Evolutionary conservation across 2,329 filamentous ascomycete species (phyloP).

Genomic region (Penicillium vulpinum): DNA sequence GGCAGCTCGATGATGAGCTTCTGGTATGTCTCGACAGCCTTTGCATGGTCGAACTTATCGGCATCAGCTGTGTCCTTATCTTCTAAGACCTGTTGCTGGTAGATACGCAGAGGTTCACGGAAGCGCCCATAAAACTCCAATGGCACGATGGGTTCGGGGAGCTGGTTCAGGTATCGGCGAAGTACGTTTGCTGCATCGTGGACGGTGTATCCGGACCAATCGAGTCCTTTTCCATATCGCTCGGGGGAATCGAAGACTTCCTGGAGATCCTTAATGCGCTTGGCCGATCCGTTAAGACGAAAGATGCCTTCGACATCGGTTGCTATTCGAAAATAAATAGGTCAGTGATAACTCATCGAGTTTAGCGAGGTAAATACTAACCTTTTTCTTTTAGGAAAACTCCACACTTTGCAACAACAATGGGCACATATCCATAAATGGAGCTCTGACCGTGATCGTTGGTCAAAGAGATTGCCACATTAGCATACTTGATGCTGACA

Average conservation of each 20-base stretch:
- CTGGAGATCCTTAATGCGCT: slow-evolving; percentile 96
- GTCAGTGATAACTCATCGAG: slow-evolving; percentile 23
- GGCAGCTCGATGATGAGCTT: slow-evolving; percentile 88
- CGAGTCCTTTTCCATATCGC: slow-evolving; percentile 91
- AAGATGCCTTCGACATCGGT: slow-evolving; percentile 97
- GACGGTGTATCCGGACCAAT: slow-evolving; percentile 97
- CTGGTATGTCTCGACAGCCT: slow-evolving; percentile 81
- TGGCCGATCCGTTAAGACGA: slow-evolving; percentile 90
- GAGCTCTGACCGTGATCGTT: slow-evolving; percentile 92
- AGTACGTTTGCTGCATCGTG: slow-evolving; percentile 98
- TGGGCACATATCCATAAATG: slow-evolving; percentile 97
- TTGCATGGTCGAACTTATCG: slow-evolving; percentile 70
- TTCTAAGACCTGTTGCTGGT: slow-evolving; percentile 70
- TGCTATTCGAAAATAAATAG: slow-evolving; percentile 55
- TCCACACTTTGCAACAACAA: slow-evolving; percentile 96
- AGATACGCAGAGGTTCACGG: slow-evolving; percentile 71
- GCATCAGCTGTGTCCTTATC: slow-evolving; percentile 68
- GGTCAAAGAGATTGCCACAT: slow-evolving; percentile 94
- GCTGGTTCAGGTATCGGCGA: slow-evolving; percentile 89
- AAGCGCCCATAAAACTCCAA: slow-evolving; percentile 91
- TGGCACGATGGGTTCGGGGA: slow-evolving; percentile 95
- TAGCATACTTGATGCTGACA: slow-evolving; percentile 94
- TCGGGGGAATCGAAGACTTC: slow-evolving; percentile 90
- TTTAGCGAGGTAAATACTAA: slow-evolving; percentile 49
- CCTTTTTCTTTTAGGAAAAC: slow-evolving; percentile 98